phyloP scores from a whole-genome alignment of 2,329 filamentous ascomycete species.

The Monascus ruber region DNA sequence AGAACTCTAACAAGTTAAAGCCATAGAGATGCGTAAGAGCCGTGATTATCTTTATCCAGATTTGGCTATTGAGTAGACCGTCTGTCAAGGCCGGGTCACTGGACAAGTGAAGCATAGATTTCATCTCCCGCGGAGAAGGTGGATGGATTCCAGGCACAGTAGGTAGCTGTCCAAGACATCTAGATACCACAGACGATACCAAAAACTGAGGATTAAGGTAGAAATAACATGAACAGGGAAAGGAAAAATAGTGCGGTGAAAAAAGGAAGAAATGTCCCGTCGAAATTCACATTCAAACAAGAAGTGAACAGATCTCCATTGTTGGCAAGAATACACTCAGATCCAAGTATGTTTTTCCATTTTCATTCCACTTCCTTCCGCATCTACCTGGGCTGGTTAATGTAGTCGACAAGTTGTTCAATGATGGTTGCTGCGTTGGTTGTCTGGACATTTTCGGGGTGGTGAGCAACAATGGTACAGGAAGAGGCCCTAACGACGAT shows the following conservation, averaged over 20 bases:
- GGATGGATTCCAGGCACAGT: too few relatives aligned
- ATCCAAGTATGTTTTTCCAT: slow-evolving; percentile 12
- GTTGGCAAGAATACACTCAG: background rate
- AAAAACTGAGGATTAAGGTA: background rate
- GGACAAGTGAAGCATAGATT: too few relatives aligned
- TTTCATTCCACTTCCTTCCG: slow-evolving; percentile 8
- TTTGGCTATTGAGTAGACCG: too few relatives aligned
- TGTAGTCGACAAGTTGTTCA: slow-evolving; percentile 77
- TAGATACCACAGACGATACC: too few relatives aligned
- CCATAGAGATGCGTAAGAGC: too few relatives aligned
- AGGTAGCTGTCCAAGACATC: too few relatives aligned
- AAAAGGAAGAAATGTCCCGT: slow-evolving; percentile 4
- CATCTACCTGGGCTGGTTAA: slow-evolving; percentile 59
- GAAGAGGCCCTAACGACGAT: slow-evolving; percentile 77
- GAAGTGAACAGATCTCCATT: background rate
- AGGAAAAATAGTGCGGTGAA: background rate
- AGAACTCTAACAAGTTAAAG: too few relatives aligned
- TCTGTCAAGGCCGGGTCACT: too few relatives aligned
- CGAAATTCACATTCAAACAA: slow-evolving; percentile 9
- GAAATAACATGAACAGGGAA: background rate
- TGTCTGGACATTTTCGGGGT: slow-evolving; percentile 61
- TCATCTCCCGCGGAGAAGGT: too few relatives aligned
- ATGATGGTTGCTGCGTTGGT: slow-evolving; percentile 68
- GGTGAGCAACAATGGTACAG: slow-evolving; percentile 80
- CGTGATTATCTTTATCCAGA: too few relatives aligned